Evolutionary conservation across 2,329 filamentous ascomycete genomes (phyloP).

Genomic region (Trichoderma asperellum): DNA sequence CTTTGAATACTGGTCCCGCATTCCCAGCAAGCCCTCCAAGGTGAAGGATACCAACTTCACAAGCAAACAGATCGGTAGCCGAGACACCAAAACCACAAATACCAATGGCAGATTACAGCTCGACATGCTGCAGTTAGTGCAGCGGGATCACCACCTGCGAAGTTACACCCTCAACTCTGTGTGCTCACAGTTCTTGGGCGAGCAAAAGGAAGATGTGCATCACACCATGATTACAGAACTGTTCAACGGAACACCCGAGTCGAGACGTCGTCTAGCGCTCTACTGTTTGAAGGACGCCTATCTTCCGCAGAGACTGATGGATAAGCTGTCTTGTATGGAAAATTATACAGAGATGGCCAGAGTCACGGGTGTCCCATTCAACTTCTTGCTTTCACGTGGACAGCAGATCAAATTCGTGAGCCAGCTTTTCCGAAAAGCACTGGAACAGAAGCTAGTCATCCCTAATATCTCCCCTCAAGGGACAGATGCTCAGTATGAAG

Average conservation of each 20-base stretch:
- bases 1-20: conserved; percentile 87
- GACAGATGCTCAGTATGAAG: conserved; percentile 90
- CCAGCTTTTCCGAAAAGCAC: conserved; percentile 91
- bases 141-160: conserved; percentile 90
- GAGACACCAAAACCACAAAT: conserved; percentile 92
- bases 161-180: conserved; percentile 98
- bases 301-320: conserved; percentile 89
- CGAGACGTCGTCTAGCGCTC: conserved; percentile 83
- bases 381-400: conserved; percentile 85
- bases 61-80: conserved; percentile 97
- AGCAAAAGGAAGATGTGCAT: conserved; percentile 98
- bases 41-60: conserved; percentile 84
- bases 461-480: conserved; percentile 76
- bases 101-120: conserved; percentile 92
- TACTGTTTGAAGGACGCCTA: conserved; percentile 99
- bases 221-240: conserved; percentile 99
- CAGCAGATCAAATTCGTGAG: conserved; percentile 98
- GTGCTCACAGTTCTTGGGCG: conserved; percentile 88
- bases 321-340: conserved; percentile 96
- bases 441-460: conserved; percentile 92
- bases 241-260: conserved; percentile 95
- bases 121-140: conserved; percentile 91
- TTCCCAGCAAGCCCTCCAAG: conserved; percentile 71
- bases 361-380: conserved; percentile 98
- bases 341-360: conserved; percentile 99